phyloP scores from a whole-genome alignment of 2,329 filamentous ascomycete genomes.

The Aureobasidium sp. region DNA sequence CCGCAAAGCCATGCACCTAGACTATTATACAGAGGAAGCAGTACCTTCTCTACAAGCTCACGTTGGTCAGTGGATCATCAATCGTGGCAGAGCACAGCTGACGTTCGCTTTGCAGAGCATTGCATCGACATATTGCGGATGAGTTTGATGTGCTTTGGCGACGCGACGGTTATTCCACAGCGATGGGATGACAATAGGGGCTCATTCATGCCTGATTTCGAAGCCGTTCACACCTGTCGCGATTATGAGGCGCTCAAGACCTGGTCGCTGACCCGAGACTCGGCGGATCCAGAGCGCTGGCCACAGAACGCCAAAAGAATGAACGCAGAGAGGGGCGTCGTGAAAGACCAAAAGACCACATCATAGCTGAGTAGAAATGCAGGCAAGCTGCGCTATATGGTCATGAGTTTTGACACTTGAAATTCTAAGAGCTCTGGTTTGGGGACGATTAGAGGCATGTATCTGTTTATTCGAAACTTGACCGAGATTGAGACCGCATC shows the following conservation, averaged over 20 bases:
- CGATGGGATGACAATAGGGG: neutral
- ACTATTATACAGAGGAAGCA: neutral
- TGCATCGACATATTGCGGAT: neutral
- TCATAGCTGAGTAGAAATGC: no score
- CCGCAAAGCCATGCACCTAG: neutral
- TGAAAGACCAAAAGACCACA: no score
- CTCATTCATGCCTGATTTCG: neutral
- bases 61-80: no score
- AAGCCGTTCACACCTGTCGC: neutral
- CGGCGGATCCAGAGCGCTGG: neutral
- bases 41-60: neutral
- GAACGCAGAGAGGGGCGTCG: no score
- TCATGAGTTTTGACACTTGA: no score
- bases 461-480: no score
- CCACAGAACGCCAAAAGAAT: no score
- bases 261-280: neutral
- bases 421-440: no score
- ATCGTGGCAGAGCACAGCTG: no score
- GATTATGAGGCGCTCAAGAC: neutral
- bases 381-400: no score
- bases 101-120: neutral
- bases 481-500: no score
- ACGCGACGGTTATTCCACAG: neutral
- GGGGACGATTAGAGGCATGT: no score
- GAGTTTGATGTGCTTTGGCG: neutral